Evolutionary conservation across 2,329 filamentous ascomycete genomes (phyloP).

Genomic region (Nigrospora sphaerica): DNA sequence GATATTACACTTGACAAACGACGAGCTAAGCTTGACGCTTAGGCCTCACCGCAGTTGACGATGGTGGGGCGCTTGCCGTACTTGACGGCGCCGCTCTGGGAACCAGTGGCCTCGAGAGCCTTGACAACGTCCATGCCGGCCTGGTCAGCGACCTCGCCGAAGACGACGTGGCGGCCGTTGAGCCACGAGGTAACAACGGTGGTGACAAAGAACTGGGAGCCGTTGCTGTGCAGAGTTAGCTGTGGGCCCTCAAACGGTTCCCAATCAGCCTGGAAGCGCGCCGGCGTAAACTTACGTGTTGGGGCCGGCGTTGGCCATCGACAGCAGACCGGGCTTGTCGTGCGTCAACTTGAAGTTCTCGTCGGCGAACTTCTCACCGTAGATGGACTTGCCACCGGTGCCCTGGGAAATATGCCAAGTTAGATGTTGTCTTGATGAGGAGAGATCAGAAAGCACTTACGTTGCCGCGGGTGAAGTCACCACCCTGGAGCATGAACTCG

Average conservation of each 20-base stretch:
- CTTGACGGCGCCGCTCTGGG: constrained; percentile 45
- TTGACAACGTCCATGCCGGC: constrained; percentile 46
- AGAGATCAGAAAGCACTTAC: constrained; percentile 45
- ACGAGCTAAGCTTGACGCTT: background rate
- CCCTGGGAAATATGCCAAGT: constrained; percentile 43
- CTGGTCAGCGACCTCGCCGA: constrained; percentile 61
- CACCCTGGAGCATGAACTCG: constrained; percentile 91
- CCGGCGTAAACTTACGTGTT: constrained; percentile 62
- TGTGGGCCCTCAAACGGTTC: background rate
- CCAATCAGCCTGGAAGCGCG: no score
- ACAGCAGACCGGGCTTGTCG: constrained; percentile 69
- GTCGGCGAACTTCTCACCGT: constrained; percentile 88
- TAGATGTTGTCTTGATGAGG: background rate
- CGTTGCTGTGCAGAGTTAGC: constrained; percentile 64
- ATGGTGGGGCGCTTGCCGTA: constrained; percentile 54
- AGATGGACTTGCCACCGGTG: constrained; percentile 89
- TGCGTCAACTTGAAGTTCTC: constrained; percentile 84
- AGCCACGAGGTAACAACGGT: constrained; percentile 86
- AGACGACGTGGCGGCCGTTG: constrained; percentile 77
- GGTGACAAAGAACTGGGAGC: constrained; percentile 96
- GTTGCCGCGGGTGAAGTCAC: constrained; percentile 89
- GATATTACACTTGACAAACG: no score
- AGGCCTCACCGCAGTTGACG: constrained; percentile 36
- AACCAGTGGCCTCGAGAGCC: constrained; percentile 55
- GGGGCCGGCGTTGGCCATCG: constrained; percentile 91